Conservation (phyloP, 495 filamentous ascomycete genomes). For the Penicillium atrosanguineum region DNA sequence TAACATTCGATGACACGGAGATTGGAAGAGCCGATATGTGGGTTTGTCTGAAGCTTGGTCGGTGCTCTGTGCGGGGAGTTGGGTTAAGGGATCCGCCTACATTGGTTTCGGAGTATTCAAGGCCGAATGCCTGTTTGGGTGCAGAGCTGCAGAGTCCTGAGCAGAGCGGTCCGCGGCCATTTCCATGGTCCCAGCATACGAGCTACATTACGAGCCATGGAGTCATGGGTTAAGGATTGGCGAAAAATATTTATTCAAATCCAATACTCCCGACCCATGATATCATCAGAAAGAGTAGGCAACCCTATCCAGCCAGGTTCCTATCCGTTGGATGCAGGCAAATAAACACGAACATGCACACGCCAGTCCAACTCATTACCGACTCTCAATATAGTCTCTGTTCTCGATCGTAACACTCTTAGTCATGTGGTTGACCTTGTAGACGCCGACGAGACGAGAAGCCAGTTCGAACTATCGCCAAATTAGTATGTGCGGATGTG, state of each 20-base stretch:
- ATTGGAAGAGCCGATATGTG: slow-evolving; percentile 3
- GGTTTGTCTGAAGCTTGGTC: slow-evolving; percentile 6
- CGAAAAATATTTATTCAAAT: slow-evolving; percentile 17
- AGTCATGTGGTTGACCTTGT: slow-evolving; percentile 99
- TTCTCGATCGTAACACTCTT: slow-evolving; percentile 97
- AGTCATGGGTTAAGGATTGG: not conserved
- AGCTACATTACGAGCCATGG: not conserved
- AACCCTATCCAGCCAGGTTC: slow-evolving; percentile 20
- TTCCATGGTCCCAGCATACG: not conserved
- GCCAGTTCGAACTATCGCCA: slow-evolving; percentile 77
- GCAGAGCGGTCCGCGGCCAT: not conserved
- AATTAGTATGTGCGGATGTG: slow-evolving; percentile 11
- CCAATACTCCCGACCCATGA: slow-evolving; percentile 27
- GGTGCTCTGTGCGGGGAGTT: slow-evolving; percentile 7
- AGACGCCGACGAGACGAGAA: slow-evolving; percentile 87
- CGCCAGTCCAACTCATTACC: slow-evolving; percentile 24
- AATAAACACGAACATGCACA: slow-evolving; percentile 10
- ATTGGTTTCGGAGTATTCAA: not conserved
- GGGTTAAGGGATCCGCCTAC: not conserved
- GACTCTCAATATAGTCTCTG: slow-evolving; percentile 68
- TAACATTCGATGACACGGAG: slow-evolving; percentile 5
- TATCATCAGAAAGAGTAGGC: slow-evolving; percentile 27
- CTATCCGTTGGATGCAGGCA: slow-evolving; percentile 20
- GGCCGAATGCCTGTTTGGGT: not conserved
- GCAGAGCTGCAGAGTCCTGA: no score